phyloP scores from a whole-genome alignment of 2,329 filamentous ascomycete species.

The Aspergillus fischeri region DNA sequence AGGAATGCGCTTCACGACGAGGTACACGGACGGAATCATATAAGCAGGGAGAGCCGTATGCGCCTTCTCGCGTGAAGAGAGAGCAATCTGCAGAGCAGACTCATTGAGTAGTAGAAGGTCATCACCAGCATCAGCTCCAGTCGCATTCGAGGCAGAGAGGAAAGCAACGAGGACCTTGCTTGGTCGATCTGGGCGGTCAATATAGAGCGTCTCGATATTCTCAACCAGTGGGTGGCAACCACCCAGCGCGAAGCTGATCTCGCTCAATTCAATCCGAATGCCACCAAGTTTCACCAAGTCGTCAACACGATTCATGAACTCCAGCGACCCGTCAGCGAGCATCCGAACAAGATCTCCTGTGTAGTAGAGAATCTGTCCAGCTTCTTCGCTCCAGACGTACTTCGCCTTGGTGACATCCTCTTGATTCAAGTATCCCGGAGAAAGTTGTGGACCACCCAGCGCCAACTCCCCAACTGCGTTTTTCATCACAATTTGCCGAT shows the following conservation, averaged over 20 bases:
- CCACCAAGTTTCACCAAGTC: conserved; percentile 26
- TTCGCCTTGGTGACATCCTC: conserved; percentile 26
- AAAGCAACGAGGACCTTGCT: conserved; percentile 34
- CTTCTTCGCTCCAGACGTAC: conserved; percentile 28
- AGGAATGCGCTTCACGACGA: conserved; percentile 28
- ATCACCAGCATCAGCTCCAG: background rate
- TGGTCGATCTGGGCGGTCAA: conserved; percentile 28
- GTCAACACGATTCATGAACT: conserved; percentile 25
- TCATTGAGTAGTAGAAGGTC: conserved; percentile 12
- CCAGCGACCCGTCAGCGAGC: conserved; percentile 21
- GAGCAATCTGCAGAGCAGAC: conserved; percentile 19
- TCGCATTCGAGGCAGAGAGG: conserved; percentile 22
- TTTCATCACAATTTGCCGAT: conserved; percentile 21
- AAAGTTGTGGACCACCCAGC: conserved; percentile 28
- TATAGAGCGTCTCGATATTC: conserved; percentile 29
- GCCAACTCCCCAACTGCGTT: conserved; percentile 27
- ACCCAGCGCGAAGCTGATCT: conserved; percentile 31
- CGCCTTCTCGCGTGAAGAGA: conserved; percentile 18
- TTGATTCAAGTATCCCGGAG: conserved; percentile 27
- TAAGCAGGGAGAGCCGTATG: conserved; percentile 23
- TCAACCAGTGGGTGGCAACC: conserved; percentile 27
- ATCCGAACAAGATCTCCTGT: conserved; percentile 31
- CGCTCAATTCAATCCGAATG: conserved; percentile 25
- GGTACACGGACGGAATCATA: conserved; percentile 32
- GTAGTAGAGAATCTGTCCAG: conserved; percentile 25